Evolutionary conservation across 164 flowering plant species (phyloP), one percentile per base, ranked within the genome.

Genomic region (Houttuynia cordata): DNA sequence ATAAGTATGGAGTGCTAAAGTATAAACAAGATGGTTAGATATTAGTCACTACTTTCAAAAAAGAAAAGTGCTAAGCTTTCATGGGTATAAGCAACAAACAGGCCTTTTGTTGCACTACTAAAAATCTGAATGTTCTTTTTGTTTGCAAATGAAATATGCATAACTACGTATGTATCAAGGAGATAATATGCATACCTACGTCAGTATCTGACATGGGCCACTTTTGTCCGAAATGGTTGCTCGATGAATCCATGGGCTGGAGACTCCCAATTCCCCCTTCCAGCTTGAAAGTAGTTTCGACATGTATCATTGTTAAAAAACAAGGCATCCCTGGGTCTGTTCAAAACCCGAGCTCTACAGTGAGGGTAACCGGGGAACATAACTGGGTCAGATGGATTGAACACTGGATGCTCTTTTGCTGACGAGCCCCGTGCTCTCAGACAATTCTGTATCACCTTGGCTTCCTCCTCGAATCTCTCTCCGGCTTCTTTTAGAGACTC

Each of bases 401-500:
- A 81, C 3, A 79, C 24, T 4, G 87, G 83, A 22, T 51, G 65
- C 40, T 86, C 93, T 52, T 64, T 71, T 39, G 64, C 67, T 24
- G 74, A 61, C 41, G 71, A 39, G 24, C 62, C 24, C 10, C 75
- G 72, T 1, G 70, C 64, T 53, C 60, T 74, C 67, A 87, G 58
- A 68, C 80, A 81, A 13, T 67, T 80, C 58, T 81, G 81, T 47
- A 83, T 81, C 61, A 84, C 83, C 58, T 37, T 77, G 1, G 70
- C 73, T 70, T 89, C 91, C 64, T 77, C 81, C 68, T 62, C 75
- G n/a, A 86, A 70, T 62, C 76, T 81, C 14, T 79, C 74, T 69
- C 71, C 70, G 0, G 81, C 71, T 56, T 79, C 83, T 56, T 60
- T 77, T 58, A 73, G 25, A 18, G 75, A 62, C 56, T 58, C 66